A percentile compares a stretch with the other conserved stretches of the same genome.
Conservation (phyloP, 1,284 basidiomycete genomes). For the Salmacisia buchloeana region DNA sequence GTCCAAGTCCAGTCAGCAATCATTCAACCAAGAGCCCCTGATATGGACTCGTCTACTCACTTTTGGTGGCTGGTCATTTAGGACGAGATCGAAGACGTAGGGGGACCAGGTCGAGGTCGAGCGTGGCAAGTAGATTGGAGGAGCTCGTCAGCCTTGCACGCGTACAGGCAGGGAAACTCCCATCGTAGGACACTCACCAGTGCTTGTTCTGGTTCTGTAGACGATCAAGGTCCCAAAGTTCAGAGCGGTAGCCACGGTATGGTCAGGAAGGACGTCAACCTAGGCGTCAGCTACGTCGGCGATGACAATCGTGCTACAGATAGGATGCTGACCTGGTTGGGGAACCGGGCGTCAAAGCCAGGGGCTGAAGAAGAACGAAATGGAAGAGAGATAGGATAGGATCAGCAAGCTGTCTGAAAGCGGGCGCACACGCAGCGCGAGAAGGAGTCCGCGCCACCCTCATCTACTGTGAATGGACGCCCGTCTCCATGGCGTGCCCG, state of each 20-base stretch:
- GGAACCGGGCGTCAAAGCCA: slow-evolving; percentile 48
- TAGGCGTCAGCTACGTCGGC: neutral
- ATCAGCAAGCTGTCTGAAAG: neutral
- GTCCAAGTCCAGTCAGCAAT: neutral
- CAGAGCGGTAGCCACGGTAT: neutral
- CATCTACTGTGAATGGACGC: neutral
- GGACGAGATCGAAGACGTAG: neutral
- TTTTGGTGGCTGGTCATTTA: slow-evolving; percentile 47
- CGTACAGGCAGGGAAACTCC: neutral
- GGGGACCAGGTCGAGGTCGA: neutral
- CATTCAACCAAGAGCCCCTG: neutral
- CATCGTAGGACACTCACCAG: slow-evolving; percentile 26
- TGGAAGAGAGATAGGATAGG: neutral
- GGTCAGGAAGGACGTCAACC: neutral
- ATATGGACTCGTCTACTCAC: slow-evolving; percentile 21
- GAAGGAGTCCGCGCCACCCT: too few species aligned
- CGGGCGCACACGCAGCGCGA: too few species aligned
- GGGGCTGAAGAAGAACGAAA: slow-evolving; percentile 19
- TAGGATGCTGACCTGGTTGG: slow-evolving; percentile 37
- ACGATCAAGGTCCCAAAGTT: neutral
- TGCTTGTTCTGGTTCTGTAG: slow-evolving; percentile 50
- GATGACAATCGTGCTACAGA: neutral
- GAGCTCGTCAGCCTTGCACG: neutral
- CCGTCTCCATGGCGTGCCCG: neutral
- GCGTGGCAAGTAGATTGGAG: neutral